Evolutionary conservation across 495 filamentous ascomycete species (phyloP), one percentile per base, ranked within the genome.

Genomic region (Evansstolkia leycettana): DNA sequence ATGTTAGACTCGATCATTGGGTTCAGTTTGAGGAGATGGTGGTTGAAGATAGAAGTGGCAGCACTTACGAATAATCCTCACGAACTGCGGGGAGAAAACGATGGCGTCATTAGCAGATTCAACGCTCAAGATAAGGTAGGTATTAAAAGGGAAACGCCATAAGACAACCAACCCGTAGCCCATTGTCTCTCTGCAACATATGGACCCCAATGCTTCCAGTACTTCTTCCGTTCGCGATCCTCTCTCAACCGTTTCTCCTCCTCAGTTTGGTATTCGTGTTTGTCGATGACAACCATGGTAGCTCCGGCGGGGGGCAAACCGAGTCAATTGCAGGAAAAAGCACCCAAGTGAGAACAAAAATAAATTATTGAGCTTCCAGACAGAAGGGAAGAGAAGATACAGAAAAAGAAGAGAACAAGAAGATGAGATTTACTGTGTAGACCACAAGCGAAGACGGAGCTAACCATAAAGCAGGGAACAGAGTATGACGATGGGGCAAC

Each of bases 121-220:
- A 29, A 29, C 11, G 5, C 10, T 5, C 28, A 29, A 4, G 28
- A 29, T 12, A 29, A 5, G 12, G n/a, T 26, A 26, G 7, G 24
- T 49, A 47, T 48, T 42, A 49, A 45, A 35, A 31, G 27, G 25
- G 38, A 17, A 24, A 23, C 20, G 15, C n/a, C 5, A 29, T 5
- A 28, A 40, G 28, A 36, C 34, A 17, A 58, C 71, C 47, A 60
- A 78, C 80, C 80, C 36, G 84, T 93, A 31, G 86, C 85, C 86
- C 86, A 94, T 63, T 94, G 86, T 52, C 86, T 65, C 51, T 79
- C 75, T 3, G 64, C 60, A 17, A 69, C 61, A 38, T 67, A 67
- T 8, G 62, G 64, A 36, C 88, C 88, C 87, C 87, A 95, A 69
- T 76, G 78, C 72, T 95, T 94, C 88, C 89, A 95, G 62, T 94